Base-by-base conservation (phyloP, 495 filamentous ascomycete genomes). In the Xylaria palmicola region DNA sequence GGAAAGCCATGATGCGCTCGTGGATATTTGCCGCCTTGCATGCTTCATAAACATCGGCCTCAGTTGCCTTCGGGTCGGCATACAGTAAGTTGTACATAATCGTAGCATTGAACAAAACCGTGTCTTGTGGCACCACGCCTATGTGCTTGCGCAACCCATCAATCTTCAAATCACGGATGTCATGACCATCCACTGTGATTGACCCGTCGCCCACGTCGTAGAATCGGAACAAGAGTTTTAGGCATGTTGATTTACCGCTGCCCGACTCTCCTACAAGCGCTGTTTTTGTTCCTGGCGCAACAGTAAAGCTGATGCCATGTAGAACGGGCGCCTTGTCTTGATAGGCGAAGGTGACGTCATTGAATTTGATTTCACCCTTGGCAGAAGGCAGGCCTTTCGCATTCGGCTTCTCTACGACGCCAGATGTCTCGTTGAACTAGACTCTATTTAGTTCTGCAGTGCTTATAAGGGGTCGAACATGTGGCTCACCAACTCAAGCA, bases 71-170 rank as follows among this genome's bases (percentile, higher is more conserved):
- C 32, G 85, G 87, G 65, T 90, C 89, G 30, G 91, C 91, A 69
- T 94, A 94, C 72, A 86, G 90, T 52, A 94, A 72, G 66, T 94
- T 94, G 74, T 93, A 72, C 90, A 93, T 93, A 53, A 94, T 68
- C 0, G 87, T 87, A 71, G 93, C 91, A 64, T 94, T 93, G 81
- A 94, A 94, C 32, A 94, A 79, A 0, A 92, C 86, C 0, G 90
- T 92, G 64, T 94, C 90, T 71, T 94, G 90, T 5, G 90, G 90
- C 26, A 94, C 90, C 47, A 94, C 90, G 22, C 90, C 90, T 63
- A 93, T 91, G 61, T 90, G 85, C 34, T 76, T 77, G 32, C 90
- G 85, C 32, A 94, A 20, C n/a, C 43, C 90, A 69, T 93, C 88
- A 59, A 93, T 91, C n/a, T 88, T 91, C 60, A 91, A 72, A 58